Percentiles rank a stretch among this genome's conserved stretches.
Evolutionary conservation across 352 stramenopile genomes (phyloP).

Genomic region (Pythium angustatum): DNA sequence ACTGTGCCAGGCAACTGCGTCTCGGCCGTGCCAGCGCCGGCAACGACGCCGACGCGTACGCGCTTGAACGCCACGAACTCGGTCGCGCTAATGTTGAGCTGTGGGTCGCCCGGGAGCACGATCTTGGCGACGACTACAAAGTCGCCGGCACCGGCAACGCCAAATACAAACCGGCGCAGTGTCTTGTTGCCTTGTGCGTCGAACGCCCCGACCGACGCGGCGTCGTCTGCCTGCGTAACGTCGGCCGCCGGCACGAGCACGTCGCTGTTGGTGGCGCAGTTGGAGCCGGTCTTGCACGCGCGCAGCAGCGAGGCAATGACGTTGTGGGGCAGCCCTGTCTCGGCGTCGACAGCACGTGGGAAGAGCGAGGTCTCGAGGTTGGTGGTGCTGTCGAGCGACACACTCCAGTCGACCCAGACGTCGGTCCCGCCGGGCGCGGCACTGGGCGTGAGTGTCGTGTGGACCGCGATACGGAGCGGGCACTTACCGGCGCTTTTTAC

Average conservation of each 20-base stretch:
- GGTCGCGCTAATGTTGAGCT: slow-evolving; percentile 51
- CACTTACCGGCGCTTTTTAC: slow-evolving; percentile 56
- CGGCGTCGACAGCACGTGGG: slow-evolving; percentile 55
- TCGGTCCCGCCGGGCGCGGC: slow-evolving; percentile 36
- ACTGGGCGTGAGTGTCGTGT: slow-evolving; percentile 33
- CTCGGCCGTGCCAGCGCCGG: not conserved
- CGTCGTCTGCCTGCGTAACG: slow-evolving; percentile 30
- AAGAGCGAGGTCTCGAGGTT: slow-evolving; percentile 45
- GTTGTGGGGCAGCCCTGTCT: slow-evolving; percentile 34
- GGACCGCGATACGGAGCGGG: slow-evolving; percentile 38
- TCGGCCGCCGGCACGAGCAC: slow-evolving; percentile 18
- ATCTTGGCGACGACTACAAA: slow-evolving; percentile 68
- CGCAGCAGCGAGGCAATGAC: slow-evolving; percentile 50
- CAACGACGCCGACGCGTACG: not conserved
- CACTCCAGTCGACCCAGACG: slow-evolving; percentile 50
- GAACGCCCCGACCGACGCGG: slow-evolving; percentile 43
- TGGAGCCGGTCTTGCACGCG: slow-evolving; percentile 58
- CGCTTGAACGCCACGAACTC: slow-evolving; percentile 59
- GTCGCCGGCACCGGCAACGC: slow-evolving; percentile 38
- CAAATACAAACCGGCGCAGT: slow-evolving; percentile 50
- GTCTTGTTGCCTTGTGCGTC: slow-evolving; percentile 43
- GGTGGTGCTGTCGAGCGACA: slow-evolving; percentile 22
- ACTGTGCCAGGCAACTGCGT: slow-evolving; percentile 5
- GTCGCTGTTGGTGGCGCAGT: slow-evolving; percentile 49
- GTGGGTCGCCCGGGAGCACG: slow-evolving; percentile 43